Percentiles rank a stretch among this genome's conserved stretches.
phyloP scores from a whole-genome alignment of 2,329 filamentous ascomycete species.

The Monilinia polystroma region DNA sequence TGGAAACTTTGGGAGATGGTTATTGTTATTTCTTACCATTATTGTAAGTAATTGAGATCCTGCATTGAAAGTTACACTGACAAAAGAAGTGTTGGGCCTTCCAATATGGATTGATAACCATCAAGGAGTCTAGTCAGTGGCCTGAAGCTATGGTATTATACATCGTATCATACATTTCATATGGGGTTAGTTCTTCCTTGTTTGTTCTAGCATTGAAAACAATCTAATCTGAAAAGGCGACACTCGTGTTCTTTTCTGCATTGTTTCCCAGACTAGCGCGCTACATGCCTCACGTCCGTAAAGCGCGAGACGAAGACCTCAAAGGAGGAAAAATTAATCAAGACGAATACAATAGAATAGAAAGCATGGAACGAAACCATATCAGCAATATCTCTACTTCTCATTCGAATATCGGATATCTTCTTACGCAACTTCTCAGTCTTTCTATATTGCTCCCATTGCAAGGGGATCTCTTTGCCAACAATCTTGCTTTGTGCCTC shows the following conservation, averaged over 20 bases:
- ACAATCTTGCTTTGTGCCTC: conserved; percentile 44
- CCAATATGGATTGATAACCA: conserved; percentile 45
- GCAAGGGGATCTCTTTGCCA: conserved; percentile 41
- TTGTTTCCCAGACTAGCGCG: conserved; percentile 44
- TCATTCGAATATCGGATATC: conserved; percentile 46
- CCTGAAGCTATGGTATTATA: conserved; percentile 45
- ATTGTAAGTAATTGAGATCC: conserved; percentile 28
- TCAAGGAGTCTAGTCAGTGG: conserved; percentile 43
- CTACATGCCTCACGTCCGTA: conserved; percentile 45
- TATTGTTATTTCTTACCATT: conserved; percentile 44
- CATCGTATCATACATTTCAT: conserved; percentile 44
- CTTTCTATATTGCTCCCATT: conserved; percentile 44
- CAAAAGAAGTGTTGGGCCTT: conserved; percentile 42
- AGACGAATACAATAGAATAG: conserved; percentile 44
- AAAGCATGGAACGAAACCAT: conserved; percentile 45
- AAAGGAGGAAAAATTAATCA: conserved; percentile 43
- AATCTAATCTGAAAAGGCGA: conserved; percentile 34
- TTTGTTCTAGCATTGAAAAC: not conserved
- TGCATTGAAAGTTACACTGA: not conserved
- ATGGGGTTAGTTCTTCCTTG: conserved; percentile 27
- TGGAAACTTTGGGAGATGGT: conserved; percentile 45
- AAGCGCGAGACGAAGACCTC: conserved; percentile 45
- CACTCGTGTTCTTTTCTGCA: conserved; percentile 46
- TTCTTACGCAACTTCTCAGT: conserved; percentile 44
- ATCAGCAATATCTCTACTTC: conserved; percentile 46